These are phyloP conservation scores for Arthroderma sp. DNA, from an alignment of 2,329 filamentous ascomycete genomes.

Conservation along the genomic window DNA sequence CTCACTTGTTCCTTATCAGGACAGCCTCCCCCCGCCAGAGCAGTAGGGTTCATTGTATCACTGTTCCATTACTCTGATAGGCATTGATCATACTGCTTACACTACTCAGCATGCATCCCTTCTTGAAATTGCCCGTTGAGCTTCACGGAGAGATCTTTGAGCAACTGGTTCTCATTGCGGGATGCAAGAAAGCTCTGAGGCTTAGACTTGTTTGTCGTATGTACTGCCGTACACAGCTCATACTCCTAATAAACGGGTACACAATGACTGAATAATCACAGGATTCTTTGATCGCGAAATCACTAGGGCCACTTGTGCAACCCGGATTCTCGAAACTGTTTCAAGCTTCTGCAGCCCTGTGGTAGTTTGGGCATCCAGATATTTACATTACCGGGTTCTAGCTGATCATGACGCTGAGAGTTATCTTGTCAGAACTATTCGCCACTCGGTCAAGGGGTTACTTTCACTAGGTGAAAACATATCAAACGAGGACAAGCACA, in stretches of 20 bases:
- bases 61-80: too few relatives aligned
- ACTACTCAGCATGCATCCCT: too few relatives aligned
- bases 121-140: too few relatives aligned
- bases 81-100: too few relatives aligned
- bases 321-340: neutral
- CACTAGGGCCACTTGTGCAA: neutral
- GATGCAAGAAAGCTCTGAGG: neutral
- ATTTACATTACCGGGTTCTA: neutral
- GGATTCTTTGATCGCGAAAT: conserved; percentile 2
- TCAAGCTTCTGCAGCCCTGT: neutral
- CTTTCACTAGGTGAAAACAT: neutral
- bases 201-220: conserved; percentile 1
- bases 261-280: neutral
- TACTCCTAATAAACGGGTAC: neutral
- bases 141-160: too few relatives aligned
- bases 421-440: neutral
- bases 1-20: too few relatives aligned
- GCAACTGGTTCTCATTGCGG: too few relatives aligned
- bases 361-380: neutral
- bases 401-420: neutral
- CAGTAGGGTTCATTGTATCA: too few relatives aligned
- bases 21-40: too few relatives aligned
- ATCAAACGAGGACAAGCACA: neutral
- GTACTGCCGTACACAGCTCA: neutral
- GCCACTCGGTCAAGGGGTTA: neutral